Percentiles rank a stretch among this genome's conserved stretches.
Conservation (phyloP, 768 basidiomycete genomes). For the Rhodotorula sphaerocarpa region DNA sequence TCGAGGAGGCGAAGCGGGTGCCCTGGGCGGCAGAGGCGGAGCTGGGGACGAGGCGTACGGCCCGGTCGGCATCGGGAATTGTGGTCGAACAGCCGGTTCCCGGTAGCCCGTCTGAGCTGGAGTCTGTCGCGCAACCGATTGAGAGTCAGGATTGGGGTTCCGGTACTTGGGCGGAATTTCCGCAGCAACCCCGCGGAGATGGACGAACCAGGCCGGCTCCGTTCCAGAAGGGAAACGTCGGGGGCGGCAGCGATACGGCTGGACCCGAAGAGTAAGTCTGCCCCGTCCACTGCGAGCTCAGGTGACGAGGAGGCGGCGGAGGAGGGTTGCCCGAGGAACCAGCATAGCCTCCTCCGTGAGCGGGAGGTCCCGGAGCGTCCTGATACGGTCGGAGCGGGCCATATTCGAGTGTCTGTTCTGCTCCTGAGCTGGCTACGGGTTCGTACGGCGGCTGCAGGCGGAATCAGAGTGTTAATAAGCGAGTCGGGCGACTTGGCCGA, state of each 20-base stretch:
- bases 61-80: background rate
- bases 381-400: constrained; percentile 26
- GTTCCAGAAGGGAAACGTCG: constrained; percentile 33
- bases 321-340: too few relatives aligned
- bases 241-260: background rate
- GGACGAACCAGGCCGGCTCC: constrained; percentile 14
- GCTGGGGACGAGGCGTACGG: background rate
- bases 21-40: background rate
- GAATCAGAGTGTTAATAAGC: background rate
- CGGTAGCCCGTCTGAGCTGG: constrained; percentile 30
- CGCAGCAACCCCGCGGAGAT: too few relatives aligned
- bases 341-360: too few relatives aligned
- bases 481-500: too few relatives aligned
- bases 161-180: background rate
- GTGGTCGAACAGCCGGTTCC: constrained; percentile 4
- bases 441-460: constrained; percentile 22
- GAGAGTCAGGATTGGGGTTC: too few relatives aligned
- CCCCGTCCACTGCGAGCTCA: background rate
- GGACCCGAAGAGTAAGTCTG: background rate
- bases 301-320: background rate
- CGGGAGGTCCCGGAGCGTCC: too few relatives aligned
- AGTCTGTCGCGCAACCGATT: background rate
- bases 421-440: background rate
- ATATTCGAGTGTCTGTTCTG: constrained; percentile 23
- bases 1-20: background rate